Conservation (phyloP, 2,329 filamentous ascomycete species). For the Epichloe festucae region DNA sequence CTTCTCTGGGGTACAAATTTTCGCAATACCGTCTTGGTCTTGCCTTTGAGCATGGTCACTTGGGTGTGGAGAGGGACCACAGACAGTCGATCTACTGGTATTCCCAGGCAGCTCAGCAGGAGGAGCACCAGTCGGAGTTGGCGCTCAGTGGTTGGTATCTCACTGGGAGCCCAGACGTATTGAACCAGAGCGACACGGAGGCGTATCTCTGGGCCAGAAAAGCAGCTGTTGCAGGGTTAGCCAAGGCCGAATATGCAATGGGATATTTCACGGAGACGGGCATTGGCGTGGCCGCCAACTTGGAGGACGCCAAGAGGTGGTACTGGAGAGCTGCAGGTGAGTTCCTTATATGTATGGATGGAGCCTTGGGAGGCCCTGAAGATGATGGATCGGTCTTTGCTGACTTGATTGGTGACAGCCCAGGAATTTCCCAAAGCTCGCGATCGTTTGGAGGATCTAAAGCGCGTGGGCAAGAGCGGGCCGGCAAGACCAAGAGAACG, state of each 20-base stretch:
- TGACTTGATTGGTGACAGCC: slow-evolving; percentile 35
- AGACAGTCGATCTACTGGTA: slow-evolving; percentile 89
- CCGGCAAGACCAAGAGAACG: slow-evolving; percentile 59
- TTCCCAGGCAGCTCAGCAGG: slow-evolving; percentile 76
- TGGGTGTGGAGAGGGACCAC: slow-evolving; percentile 74
- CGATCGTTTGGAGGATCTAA: slow-evolving; percentile 84
- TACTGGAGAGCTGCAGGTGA: slow-evolving; percentile 92
- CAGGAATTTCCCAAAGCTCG: slow-evolving; percentile 92
- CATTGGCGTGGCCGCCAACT: slow-evolving; percentile 71
- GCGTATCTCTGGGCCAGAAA: slow-evolving; percentile 96
- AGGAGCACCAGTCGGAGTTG: slow-evolving; percentile 85
- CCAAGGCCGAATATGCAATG: slow-evolving; percentile 95
- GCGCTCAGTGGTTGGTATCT: slow-evolving; percentile 87
- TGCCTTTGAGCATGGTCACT: slow-evolving; percentile 76
- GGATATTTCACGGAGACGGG: slow-evolving; percentile 95
- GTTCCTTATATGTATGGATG: not conserved
- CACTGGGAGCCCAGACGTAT: slow-evolving; percentile 74
- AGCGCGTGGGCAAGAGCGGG: slow-evolving; percentile 58
- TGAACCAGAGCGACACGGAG: slow-evolving; percentile 88
- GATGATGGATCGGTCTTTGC: not conserved
- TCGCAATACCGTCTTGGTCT: slow-evolving; percentile 83
- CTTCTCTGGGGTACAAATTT: slow-evolving; percentile 85
- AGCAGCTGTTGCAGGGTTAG: slow-evolving; percentile 72
- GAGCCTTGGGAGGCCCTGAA: not conserved
- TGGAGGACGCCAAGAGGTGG: slow-evolving; percentile 96